A percentile compares a stretch with the other conserved stretches of the same genome.
phyloP scores from a whole-genome alignment of 257 asterid species.

The Solanum piurae region DNA sequence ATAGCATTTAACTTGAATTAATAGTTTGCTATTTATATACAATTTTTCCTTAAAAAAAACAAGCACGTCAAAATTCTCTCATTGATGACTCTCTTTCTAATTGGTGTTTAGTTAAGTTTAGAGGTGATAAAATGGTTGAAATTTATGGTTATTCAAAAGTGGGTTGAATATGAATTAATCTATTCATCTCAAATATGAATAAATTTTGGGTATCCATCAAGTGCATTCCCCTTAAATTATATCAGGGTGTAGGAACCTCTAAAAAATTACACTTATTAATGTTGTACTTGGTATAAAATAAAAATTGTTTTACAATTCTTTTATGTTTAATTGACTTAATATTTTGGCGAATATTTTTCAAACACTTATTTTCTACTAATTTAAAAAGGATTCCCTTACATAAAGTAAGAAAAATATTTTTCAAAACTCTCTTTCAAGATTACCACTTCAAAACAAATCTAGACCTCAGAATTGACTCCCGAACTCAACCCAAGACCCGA shows the following conservation, averaged over 20 bases:
- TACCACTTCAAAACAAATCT: neutral
- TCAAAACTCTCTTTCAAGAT: no score
- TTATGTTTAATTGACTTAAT: neutral
- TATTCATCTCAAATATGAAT: neutral
- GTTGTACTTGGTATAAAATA: no score
- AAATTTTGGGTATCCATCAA: neutral
- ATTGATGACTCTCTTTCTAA: neutral
- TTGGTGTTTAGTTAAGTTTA: neutral
- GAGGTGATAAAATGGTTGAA: neutral
- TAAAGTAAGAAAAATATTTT: neutral
- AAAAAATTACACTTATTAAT: no score
- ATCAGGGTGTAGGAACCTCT: neutral
- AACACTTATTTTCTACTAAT: no score
- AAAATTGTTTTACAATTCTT: no score
- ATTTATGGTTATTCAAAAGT: neutral
- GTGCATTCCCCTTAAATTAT: neutral
- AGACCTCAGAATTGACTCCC: neutral
- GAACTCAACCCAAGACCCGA: neutral
- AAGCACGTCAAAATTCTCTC: neutral
- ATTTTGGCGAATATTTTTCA: neutral
- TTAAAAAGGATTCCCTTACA: no score
- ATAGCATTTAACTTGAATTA: no score
- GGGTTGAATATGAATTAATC: neutral
- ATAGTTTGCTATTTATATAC: no score
- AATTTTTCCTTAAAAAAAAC: no score